Base-by-base conservation (phyloP, 129 eudicot genomes). In the Helichrysum umbraculigerum region DNA sequence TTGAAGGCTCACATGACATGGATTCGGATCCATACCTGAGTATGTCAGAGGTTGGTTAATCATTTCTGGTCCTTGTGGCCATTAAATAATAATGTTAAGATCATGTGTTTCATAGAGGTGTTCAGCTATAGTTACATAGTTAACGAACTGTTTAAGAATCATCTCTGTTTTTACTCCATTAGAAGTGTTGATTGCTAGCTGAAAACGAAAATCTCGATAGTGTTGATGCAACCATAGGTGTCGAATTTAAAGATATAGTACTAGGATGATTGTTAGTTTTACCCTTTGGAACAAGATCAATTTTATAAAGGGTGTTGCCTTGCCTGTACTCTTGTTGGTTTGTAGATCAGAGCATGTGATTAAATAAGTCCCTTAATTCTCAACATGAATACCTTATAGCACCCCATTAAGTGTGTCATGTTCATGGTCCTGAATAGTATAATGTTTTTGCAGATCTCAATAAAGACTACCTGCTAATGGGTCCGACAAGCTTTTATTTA, bases 371-470 rank as follows among this genome's bases (percentile, higher is more conserved):
- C 51, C 50, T 32, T 72, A 56, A 60, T 63, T 75, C 64, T 75
- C 25, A 61, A 14, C 17, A 62, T 71, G 21, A 68, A 28, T 68
- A 77, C 22, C 20, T 76, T 34, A 70, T 47, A 5, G 61, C 62
- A 58, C 17, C 57, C 32, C 69, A 70, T 20, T 14, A 69, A 61
- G 19, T 54, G 20, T 33, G 73, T 33, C 66, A 66, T 21, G 66
- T 1, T 76, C 25, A 30, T 64, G 72, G 52, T 41, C 32, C n/a
- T 35, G 63, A 73, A 66, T 73, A 56, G 69, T 56, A 70, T 78
- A 70, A 73, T 41, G 32, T 20, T 19, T 56, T 39, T 80, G 75
- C 79, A 73, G 83, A 80, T 80, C 83, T 80, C 65, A 56, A 80
- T 41, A 70, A 56, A 41, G 70, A 80, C 75, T 57, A 73, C n/a